Evolutionary conservation across 768 basidiomycete genomes (phyloP).

Genomic region (Lactarius akahatsu): DNA sequence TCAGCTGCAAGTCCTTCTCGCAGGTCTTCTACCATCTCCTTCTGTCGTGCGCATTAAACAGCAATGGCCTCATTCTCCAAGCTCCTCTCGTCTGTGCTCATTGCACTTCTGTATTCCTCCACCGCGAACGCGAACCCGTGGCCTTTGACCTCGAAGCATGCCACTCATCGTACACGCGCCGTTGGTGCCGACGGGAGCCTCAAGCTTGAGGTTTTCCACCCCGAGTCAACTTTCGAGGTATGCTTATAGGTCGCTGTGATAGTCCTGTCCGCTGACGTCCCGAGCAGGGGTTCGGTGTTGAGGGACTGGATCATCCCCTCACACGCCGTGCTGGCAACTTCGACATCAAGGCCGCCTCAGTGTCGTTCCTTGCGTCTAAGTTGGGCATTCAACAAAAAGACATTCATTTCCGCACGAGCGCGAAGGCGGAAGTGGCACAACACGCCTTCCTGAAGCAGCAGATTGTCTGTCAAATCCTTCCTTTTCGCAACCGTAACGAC

Average conservation of each 20-base stretch:
- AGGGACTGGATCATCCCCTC: constrained; percentile 29
- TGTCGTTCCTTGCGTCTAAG: constrained; percentile 32
- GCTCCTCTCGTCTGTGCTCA: constrained; percentile 31
- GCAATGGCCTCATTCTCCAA: constrained; percentile 29
- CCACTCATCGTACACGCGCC: constrained; percentile 31
- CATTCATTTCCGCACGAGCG: constrained; percentile 28
- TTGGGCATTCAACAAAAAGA: constrained; percentile 28
- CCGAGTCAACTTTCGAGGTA: constrained; percentile 33
- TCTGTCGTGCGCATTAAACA: background rate
- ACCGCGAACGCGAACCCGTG: constrained; percentile 30
- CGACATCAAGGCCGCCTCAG: constrained; percentile 31
- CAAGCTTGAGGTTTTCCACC: constrained; percentile 33
- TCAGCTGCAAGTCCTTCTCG: background rate
- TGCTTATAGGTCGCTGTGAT: no score
- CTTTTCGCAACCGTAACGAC: background rate
- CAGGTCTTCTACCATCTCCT: background rate
- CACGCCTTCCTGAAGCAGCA: constrained; percentile 9
- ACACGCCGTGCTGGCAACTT: constrained; percentile 28
- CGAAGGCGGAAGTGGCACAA: constrained; percentile 23
- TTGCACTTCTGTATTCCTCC: constrained; percentile 32
- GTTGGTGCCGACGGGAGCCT: constrained; percentile 24
- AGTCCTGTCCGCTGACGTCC: background rate
- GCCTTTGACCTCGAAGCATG: constrained; percentile 27
- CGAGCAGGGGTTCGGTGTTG: constrained; percentile 31
- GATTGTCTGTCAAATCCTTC: constrained; percentile 11